Base-by-base conservation (phyloP, 2,329 filamentous ascomycete genomes). In the Scytalidium lignicola region DNA sequence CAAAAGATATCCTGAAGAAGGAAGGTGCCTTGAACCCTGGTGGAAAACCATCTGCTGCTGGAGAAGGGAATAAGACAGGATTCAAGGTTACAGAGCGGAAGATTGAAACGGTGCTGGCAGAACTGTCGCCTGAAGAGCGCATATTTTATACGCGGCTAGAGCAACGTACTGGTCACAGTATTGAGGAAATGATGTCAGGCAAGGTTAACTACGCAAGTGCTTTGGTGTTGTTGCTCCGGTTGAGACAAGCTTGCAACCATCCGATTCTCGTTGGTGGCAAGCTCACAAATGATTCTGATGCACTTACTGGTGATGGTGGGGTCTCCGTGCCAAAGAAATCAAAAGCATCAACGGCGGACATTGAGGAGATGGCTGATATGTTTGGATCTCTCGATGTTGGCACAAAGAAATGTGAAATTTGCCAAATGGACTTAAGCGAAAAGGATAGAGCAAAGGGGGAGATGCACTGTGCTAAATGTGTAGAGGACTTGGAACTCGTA, bases 211-310 rank as follows among this genome's bases (percentile, higher is more conserved):
- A 97, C 64, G 92, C 95, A 51, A 95, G 90, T 60, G 93, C 93
- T 17, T 81, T 99, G 62, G 91, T 96, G 12, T 73, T 99, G 52
- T 79, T 99, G n/a, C 73, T 99, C 49, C 85, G 93, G 37, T 74
- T 99, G 52, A 80, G 93, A 51, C 93, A 99, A 67, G 88, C 90
- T 18, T 99, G 93, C 67, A 96, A 99, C 62, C 93, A 99, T 65
- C 90, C 91, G 0, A 85, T 90, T 56, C 75, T 99, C 42, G 86
- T 96, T 12, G 88, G 89, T 56, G 85, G 85, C 55, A 92, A 95
- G 62, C 75, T 96, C 50, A 85, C 85, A 48, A 88, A 88, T 56
- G 93, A 99, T 65, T 90, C 86, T 59, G 93, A 97, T 61, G 88
- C 89, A 2, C 71, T 96, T 48, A 78, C 83, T 1, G 85, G 83